Conservation (phyloP, 2,329 filamentous ascomycete genomes). For the Xylaria polymorpha region DNA sequence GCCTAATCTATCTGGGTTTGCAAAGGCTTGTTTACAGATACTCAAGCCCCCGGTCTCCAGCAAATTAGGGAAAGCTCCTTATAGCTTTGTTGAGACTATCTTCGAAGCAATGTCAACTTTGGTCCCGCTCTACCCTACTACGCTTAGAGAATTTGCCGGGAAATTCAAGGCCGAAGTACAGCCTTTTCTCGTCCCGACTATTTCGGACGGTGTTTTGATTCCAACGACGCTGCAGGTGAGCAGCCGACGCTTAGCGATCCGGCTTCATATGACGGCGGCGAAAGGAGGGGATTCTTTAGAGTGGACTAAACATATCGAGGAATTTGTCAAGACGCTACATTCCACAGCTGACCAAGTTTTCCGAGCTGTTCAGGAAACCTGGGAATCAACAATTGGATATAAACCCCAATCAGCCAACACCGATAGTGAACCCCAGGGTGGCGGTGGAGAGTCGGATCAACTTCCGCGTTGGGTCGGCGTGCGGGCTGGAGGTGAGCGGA, state of each 20-base stretch:
- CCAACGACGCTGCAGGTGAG: conserved; percentile 65
- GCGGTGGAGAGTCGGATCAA: conserved; percentile 58
- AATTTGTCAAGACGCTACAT: conserved; percentile 74
- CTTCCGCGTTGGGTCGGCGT: conserved; percentile 81
- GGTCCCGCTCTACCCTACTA: conserved; percentile 83
- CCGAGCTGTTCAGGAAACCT: conserved; percentile 82
- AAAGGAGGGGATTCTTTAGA: conserved; percentile 82
- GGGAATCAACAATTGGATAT: conserved; percentile 74
- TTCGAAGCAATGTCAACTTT: conserved; percentile 78
- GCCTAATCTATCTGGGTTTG: conserved; percentile 79
- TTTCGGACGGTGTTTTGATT: conserved; percentile 60
- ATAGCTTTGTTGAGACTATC: conserved; percentile 71
- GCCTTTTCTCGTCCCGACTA: conserved; percentile 72
- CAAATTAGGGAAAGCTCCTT: conserved; percentile 55
- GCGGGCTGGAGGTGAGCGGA: conserved; percentile 75
- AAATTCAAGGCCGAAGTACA: conserved; percentile 73
- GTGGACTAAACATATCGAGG: conserved; percentile 76
- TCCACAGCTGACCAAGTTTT: conserved; percentile 80
- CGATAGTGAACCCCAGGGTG: conserved; percentile 61
- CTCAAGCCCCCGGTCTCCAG: conserved; percentile 59
- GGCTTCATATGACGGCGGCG: conserved; percentile 82
- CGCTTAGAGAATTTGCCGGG: conserved; percentile 79
- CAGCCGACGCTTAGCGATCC: conserved; percentile 73
- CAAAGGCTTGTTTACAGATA: conserved; percentile 77
- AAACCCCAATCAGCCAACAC: conserved; percentile 56